A percentile compares a stretch with the other conserved stretches of the same genome.
These are phyloP conservation scores for Mucor circinelloides DNA, from an alignment of 371 early-diverging fungal genomes.

Conservation along the genomic window DNA sequence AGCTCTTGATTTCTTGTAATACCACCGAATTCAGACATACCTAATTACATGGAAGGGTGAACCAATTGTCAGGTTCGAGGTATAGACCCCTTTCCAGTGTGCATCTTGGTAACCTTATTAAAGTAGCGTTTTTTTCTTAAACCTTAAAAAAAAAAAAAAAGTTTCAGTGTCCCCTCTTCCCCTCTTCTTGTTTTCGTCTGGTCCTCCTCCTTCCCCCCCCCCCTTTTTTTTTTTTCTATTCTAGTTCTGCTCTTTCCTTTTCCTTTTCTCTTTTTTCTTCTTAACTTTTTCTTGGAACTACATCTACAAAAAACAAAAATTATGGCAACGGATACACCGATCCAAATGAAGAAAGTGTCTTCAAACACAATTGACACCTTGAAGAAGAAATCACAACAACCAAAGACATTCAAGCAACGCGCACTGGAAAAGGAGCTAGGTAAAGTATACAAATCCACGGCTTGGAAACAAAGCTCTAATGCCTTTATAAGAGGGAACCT, in stretches of 20 bases:
- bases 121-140: not conserved
- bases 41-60: not conserved
- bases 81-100: not conserved
- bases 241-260: not conserved
- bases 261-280: not conserved
- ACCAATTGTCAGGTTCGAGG: not conserved
- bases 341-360: not conserved
- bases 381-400: conserved; percentile 7
- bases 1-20: not conserved
- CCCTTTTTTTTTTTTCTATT: not conserved
- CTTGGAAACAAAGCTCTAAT: not conserved
- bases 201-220: not conserved
- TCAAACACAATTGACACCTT: not conserved
- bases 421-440: conserved; percentile 17
- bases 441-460: not conserved
- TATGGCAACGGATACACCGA: conserved; percentile 3
- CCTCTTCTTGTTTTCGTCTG: not conserved
- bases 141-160: conserved; percentile 2
- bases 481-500: conserved; percentile 10
- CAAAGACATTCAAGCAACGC: conserved; percentile 15
- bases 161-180: conserved; percentile 5
- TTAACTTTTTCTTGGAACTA: not conserved
- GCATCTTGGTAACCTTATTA: not conserved
- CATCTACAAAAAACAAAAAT: not conserved
- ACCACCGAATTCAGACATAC: not conserved